Percentiles rank a stretch among this genome's conserved stretches.
Conservation (phyloP, 768 basidiomycete species). For the Lentinula aciculospora region DNA sequence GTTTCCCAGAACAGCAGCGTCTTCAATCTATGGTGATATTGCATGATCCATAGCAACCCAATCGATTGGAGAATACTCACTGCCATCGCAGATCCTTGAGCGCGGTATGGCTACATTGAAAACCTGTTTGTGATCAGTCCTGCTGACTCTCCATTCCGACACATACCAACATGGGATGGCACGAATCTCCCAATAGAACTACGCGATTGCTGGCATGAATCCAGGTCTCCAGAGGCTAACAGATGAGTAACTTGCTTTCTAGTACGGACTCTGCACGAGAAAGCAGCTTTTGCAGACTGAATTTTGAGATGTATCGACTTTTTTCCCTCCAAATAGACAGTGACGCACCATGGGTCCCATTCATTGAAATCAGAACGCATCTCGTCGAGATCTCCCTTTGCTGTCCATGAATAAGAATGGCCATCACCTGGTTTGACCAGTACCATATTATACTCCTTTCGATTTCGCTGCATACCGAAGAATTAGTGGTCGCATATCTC, state of each 20-base stretch:
- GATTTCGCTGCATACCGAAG: too few relatives aligned
- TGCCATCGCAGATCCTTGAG: slow-evolving; percentile 48
- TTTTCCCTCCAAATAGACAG: too few relatives aligned
- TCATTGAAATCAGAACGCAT: slow-evolving; percentile 42
- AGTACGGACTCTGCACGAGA: slow-evolving; percentile 37
- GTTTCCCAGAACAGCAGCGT: slow-evolving; percentile 27
- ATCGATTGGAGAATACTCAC: slow-evolving; percentile 16
- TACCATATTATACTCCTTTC: slow-evolving; percentile 41
- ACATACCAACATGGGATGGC: slow-evolving; percentile 55
- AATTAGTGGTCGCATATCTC: too few relatives aligned
- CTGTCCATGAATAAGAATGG: slow-evolving; percentile 38
- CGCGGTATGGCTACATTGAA: slow-evolving; percentile 42
- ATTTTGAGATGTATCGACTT: too few relatives aligned
- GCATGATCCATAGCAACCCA: neutral
- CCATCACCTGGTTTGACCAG: slow-evolving; percentile 33
- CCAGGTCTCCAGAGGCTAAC: slow-evolving; percentile 42
- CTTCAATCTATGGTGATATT: slow-evolving; percentile 20
- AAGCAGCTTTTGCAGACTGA: slow-evolving; percentile 40
- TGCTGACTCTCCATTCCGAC: too few relatives aligned
- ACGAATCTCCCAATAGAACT: slow-evolving; percentile 47
- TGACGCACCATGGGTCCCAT: slow-evolving; percentile 41
- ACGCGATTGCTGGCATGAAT: slow-evolving; percentile 37
- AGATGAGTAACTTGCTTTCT: slow-evolving; percentile 44
- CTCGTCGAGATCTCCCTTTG: slow-evolving; percentile 34
- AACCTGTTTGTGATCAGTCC: too few relatives aligned